A percentile compares a stretch with the other conserved stretches of the same genome.
Conservation (phyloP, 2,329 filamentous ascomycete species). For the Diplodia mutila region DNA sequence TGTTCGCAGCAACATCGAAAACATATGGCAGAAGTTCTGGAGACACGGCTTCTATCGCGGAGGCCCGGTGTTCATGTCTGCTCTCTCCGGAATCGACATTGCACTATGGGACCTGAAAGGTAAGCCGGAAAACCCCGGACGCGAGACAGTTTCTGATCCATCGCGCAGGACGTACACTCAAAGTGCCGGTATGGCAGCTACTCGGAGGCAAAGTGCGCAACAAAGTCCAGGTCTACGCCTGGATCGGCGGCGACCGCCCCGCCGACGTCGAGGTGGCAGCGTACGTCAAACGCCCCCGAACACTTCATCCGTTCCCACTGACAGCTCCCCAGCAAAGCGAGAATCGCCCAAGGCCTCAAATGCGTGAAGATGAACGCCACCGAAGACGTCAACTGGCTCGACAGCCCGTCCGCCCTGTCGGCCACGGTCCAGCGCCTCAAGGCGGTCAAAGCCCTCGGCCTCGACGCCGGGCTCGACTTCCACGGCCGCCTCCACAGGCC, state of each 20-base stretch:
- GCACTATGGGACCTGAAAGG: constrained; percentile 29
- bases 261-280: constrained; percentile 66
- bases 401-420: constrained; percentile 67
- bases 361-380: constrained; percentile 81
- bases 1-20: constrained; percentile 68
- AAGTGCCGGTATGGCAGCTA: constrained; percentile 19
- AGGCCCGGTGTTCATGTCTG: constrained; percentile 24
- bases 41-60: constrained; percentile 73
- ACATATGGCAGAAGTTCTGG: constrained; percentile 78
- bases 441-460: constrained; percentile 68
- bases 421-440: constrained; percentile 68
- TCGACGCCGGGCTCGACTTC: constrained; percentile 77
- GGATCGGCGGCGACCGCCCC: constrained; percentile 77
- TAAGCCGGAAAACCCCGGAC: constrained; percentile 39
- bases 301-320: neutral
- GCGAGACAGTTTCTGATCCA: neutral
- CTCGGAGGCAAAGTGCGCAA: constrained; percentile 14
- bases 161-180: constrained; percentile 10
- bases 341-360: constrained; percentile 65
- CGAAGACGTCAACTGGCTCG: constrained; percentile 74
- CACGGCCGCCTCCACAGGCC: constrained; percentile 76
- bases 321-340: constrained; percentile 50
- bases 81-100: constrained; percentile 24
- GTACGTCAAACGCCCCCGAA: constrained; percentile 43
- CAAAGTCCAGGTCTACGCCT: constrained; percentile 44